Evolutionary conservation across 768 basidiomycete genomes (phyloP).

Genomic region (Hortiboletus campestris): DNA sequence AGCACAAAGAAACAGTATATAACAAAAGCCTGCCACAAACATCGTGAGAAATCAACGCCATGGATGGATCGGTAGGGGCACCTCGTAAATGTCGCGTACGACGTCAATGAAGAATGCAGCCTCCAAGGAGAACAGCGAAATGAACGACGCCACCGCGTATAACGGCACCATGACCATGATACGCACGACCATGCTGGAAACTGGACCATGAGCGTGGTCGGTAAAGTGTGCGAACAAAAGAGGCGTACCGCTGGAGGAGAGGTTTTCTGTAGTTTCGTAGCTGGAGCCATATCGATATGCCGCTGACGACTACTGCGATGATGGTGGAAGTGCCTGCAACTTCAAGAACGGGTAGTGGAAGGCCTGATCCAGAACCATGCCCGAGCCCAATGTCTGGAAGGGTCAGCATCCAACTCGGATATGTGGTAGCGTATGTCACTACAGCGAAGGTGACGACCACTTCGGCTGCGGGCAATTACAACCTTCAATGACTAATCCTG

Average conservation of each 20-base stretch:
- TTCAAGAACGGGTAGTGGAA: slow-evolving; percentile 55
- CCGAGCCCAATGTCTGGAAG: slow-evolving; percentile 24
- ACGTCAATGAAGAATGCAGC: slow-evolving; percentile 97
- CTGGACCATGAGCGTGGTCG: slow-evolving; percentile 4
- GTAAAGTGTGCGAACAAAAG: not conserved
- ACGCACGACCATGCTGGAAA: slow-evolving; percentile 77
- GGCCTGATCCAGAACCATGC: slow-evolving; percentile 58
- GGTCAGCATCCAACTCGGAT: slow-evolving; percentile 1
- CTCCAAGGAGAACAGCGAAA: slow-evolving; percentile 90
- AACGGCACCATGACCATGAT: slow-evolving; percentile 98
- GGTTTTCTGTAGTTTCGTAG: slow-evolving; percentile 87
- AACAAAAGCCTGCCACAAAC: slow-evolving; percentile 69
- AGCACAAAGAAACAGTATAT: slow-evolving; percentile 92
- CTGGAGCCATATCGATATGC: slow-evolving; percentile 74
- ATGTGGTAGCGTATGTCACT: too few species aligned
- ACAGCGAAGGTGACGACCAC: not conserved
- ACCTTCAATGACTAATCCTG: not conserved
- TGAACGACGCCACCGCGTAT: slow-evolving; percentile 87
- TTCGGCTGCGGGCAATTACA: too few species aligned
- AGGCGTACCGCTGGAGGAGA: slow-evolving; percentile 63
- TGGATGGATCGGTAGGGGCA: slow-evolving; percentile 33
- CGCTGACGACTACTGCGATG: slow-evolving; percentile 70
- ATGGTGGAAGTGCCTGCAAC: slow-evolving; percentile 62
- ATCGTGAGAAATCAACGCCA: not conserved
- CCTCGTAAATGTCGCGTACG: slow-evolving; percentile 95